Conservation (phyloP, 2,329 filamentous ascomycete species). For the Emmonsia crescens region DNA sequence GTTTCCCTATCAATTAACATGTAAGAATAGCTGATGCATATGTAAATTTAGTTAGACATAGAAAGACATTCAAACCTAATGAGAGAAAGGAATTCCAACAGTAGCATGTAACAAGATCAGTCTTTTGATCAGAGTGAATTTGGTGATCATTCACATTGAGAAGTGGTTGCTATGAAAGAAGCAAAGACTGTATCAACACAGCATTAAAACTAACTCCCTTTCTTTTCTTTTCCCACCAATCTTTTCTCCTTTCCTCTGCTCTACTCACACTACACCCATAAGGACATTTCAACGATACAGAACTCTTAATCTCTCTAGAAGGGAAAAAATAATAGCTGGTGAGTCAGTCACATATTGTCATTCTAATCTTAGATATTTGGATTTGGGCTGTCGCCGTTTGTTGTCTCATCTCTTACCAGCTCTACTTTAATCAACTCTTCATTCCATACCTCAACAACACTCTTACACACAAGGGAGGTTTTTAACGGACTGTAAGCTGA, state of each 20-base stretch:
- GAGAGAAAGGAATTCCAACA: too few species aligned
- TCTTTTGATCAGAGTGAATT: background rate
- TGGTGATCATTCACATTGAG: background rate
- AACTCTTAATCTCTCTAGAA: background rate
- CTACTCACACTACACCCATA: background rate
- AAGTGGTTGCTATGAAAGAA: background rate
- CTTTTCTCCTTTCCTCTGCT: background rate
- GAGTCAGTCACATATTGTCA: background rate
- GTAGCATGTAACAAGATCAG: background rate
- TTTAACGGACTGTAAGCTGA: background rate
- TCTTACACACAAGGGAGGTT: background rate
- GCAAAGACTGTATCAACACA: background rate
- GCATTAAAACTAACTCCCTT: background rate
- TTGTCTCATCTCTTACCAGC: background rate
- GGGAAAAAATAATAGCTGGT: background rate
- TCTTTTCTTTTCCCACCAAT: slow-evolving; percentile 8
- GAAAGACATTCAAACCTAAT: too few species aligned
- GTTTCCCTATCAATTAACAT: too few species aligned
- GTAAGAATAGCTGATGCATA: too few species aligned
- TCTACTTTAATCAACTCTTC: background rate
- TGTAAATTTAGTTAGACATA: too few species aligned
- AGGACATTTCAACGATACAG: background rate
- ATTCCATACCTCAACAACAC: background rate
- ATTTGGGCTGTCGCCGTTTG: background rate
- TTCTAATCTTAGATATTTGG: background rate